Evolutionary conservation across 768 basidiomycete genomes (phyloP).

Genomic region (Rhizopogon roseolus): DNA sequence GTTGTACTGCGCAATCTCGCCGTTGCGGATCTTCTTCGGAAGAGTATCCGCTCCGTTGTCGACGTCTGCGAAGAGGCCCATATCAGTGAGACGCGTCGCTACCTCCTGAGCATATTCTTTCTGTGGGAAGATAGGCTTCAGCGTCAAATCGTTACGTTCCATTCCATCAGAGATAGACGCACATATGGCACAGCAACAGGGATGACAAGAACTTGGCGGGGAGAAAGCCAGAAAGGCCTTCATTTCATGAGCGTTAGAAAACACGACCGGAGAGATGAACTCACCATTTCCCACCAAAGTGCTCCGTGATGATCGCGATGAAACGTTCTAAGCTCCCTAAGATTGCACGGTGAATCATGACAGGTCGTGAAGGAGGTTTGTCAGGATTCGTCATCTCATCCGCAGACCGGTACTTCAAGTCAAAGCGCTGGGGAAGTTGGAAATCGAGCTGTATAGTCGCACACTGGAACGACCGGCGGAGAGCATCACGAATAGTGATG

Average conservation of each 20-base stretch:
- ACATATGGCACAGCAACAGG: slow-evolving; percentile 90
- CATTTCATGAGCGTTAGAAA: neutral
- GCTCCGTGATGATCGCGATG: slow-evolving; percentile 95
- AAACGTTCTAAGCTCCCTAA: slow-evolving; percentile 92
- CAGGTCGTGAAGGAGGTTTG: slow-evolving; percentile 67
- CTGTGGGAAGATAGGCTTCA: slow-evolving; percentile 34
- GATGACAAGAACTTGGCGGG: slow-evolving; percentile 92
- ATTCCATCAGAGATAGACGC: slow-evolving; percentile 30
- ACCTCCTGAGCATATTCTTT: slow-evolving; percentile 89
- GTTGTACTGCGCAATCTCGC: slow-evolving; percentile 96
- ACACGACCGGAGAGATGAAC: slow-evolving; percentile 10
- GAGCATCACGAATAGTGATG: slow-evolving; percentile 91
- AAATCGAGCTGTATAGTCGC: slow-evolving; percentile 99
- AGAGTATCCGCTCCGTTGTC: slow-evolving; percentile 91
- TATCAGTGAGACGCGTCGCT: slow-evolving; percentile 54
- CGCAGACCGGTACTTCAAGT: slow-evolving; percentile 83
- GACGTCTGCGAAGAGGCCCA: slow-evolving; percentile 85
- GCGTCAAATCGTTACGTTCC: neutral
- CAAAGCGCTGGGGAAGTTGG: slow-evolving; percentile 95
- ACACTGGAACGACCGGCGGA: slow-evolving; percentile 93
- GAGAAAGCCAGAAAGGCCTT: slow-evolving; percentile 98
- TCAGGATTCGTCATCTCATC: slow-evolving; percentile 51
- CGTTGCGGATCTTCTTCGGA: slow-evolving; percentile 96
- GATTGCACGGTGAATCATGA: slow-evolving; percentile 98
- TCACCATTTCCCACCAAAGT: slow-evolving; percentile 96